Percentiles rank a stretch among this genome's conserved stretches.
These are phyloP conservation scores for Punica granatum DNA, from an alignment of 345 rosid species.

Conservation along the genomic window DNA sequence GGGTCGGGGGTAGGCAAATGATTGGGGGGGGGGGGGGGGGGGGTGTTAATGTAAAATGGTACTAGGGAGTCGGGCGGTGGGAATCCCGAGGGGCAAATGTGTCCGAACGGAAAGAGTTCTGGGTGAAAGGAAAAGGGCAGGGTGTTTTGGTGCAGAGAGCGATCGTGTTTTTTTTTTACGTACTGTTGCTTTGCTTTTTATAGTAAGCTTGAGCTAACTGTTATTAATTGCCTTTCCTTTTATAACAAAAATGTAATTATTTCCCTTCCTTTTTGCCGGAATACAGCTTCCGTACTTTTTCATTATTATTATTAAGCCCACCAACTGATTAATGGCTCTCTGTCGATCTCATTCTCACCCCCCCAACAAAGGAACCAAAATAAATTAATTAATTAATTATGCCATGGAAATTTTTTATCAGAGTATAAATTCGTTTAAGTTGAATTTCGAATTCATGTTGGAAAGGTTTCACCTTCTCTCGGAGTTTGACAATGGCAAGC, in stretches of 20 bases:
- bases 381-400: no score
- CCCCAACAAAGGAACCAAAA: no score
- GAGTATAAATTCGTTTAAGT: background rate
- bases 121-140: no score
- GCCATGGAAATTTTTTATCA: no score
- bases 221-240: slow-evolving; percentile 4
- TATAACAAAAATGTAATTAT: slow-evolving; percentile 4
- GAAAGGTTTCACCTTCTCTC: slow-evolving; percentile 82
- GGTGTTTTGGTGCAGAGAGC: no score
- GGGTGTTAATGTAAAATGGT: background rate
- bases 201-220: slow-evolving; percentile 5
- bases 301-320: background rate
- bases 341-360: no score
- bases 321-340: background rate
- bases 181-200: slow-evolving; percentile 16
- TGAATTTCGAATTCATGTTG: background rate
- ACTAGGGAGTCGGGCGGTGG: slow-evolving; percentile 2
- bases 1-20: slow-evolving; percentile 17
- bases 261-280: background rate
- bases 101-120: slow-evolving; percentile 19
- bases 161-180: slow-evolving; percentile 1
- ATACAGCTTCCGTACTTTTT: background rate
- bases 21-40: slow-evolving; percentile 17
- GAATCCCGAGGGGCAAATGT: slow-evolving; percentile 56
- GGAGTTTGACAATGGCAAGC: slow-evolving; percentile 94